phyloP scores from a whole-genome alignment of 2,329 filamentous ascomycete genomes.

The Claviceps fusiformis region DNA sequence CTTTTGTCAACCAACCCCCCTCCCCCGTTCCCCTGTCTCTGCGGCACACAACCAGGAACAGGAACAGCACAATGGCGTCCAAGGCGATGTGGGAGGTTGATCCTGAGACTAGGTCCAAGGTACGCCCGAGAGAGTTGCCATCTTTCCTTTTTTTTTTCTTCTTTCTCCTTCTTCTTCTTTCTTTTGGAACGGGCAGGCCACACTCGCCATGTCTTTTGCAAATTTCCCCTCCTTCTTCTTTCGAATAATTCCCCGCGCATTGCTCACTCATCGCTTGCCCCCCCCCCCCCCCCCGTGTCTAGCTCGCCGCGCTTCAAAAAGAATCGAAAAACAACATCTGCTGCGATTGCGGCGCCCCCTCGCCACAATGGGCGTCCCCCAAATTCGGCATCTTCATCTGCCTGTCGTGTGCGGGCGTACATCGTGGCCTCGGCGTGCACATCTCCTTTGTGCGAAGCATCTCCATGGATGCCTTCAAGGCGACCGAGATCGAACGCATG shows the following conservation, averaged over 20 bases:
- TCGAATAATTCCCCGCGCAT: not conserved
- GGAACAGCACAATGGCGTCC: conserved; percentile 35
- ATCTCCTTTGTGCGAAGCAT: conserved; percentile 97
- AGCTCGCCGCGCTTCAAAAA: conserved; percentile 88
- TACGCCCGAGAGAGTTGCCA: conserved; percentile 25
- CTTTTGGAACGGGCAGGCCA: conserved; percentile 2
- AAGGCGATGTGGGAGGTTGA: conserved; percentile 98
- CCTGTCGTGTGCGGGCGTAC: conserved; percentile 85
- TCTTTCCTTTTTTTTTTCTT: too few relatives aligned
- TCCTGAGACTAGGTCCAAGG: conserved; percentile 91
- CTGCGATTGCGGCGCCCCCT: conserved; percentile 90
- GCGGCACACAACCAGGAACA: not conserved
- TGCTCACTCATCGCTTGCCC: not conserved
- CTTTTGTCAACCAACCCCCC: not conserved
- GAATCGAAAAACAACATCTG: conserved; percentile 78
- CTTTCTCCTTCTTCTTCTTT: too few relatives aligned
- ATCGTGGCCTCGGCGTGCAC: conserved; percentile 89
- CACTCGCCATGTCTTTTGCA: not conserved
- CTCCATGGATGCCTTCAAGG: conserved; percentile 98
- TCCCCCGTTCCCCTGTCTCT: not conserved
- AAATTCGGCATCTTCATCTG: conserved; percentile 99
- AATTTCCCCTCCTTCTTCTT: not conserved
- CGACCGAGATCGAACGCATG: conserved; percentile 86
- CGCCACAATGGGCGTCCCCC: conserved; percentile 93
- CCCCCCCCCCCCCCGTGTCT: conserved; percentile 1